phyloP scores from a whole-genome alignment of 805 yeast genomes.

The Saccharomycopsis sp. region DNA sequence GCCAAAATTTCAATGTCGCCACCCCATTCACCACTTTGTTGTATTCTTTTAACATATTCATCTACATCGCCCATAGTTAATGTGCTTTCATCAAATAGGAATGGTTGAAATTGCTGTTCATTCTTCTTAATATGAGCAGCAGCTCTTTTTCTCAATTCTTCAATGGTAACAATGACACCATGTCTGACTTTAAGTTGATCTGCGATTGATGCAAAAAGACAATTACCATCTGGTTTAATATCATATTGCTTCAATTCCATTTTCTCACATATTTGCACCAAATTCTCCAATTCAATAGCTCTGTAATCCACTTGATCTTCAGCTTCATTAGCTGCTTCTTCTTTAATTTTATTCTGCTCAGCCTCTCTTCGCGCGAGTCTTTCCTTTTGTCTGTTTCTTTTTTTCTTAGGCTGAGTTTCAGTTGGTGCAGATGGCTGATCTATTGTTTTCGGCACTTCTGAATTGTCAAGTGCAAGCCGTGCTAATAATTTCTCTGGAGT shows the following conservation, averaged over 20 bases:
- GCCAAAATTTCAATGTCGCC: constrained; percentile 91
- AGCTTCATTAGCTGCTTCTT: constrained; percentile 70
- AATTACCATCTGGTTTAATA: constrained; percentile 88
- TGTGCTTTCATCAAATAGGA: constrained; percentile 72
- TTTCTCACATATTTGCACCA: constrained; percentile 45
- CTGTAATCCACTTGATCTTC: constrained; percentile 56
- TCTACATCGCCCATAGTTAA: constrained; percentile 56
- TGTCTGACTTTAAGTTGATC: constrained; percentile 67
- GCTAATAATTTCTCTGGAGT: constrained; percentile 65
- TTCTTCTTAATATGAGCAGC: constrained; percentile 59
- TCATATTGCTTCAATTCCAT: constrained; percentile 52
- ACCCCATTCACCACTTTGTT: constrained; percentile 89
- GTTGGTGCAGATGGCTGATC: constrained; percentile 14
- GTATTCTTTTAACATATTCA: constrained; percentile 61
- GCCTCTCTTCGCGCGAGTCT: constrained; percentile 71
- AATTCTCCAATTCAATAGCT: constrained; percentile 61
- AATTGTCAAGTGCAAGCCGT: constrained; percentile 41
- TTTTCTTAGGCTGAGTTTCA: constrained; percentile 31
- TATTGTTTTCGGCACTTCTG: constrained; percentile 9
- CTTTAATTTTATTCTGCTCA: constrained; percentile 51
- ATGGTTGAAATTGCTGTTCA: constrained; percentile 71
- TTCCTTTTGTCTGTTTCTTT: constrained; percentile 81
- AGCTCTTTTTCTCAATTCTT: constrained; percentile 55
- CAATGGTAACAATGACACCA: constrained; percentile 29
- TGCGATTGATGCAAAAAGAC: constrained; percentile 77